Evolutionary conservation across 495 filamentous ascomycete species (phyloP), one percentile per base, ranked within the genome.

Genomic region (Aspergillus sclerotioniger): DNA sequence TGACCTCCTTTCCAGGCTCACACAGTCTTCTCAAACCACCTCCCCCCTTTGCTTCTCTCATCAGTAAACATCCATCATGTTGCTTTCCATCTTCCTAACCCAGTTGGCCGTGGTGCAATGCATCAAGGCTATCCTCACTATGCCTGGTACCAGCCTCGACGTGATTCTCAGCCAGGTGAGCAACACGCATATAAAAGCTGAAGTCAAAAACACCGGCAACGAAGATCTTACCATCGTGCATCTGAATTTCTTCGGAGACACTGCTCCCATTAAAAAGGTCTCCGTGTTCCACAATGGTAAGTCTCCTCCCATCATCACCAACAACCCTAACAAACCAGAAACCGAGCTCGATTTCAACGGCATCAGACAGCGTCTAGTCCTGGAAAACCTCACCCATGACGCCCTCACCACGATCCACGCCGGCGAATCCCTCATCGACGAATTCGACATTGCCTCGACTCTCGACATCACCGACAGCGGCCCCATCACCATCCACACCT

Each of bases 241-340:
- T 64, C 76, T 81, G 29, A 86, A 86, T 51, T 84, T 84, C 55
- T 81, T 89, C 71, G 69, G 83, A 17, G 84, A 87, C 54, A 66
- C 66, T 28, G 71, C 73, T 8, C 77, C 84, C 0, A 81, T 87
- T 6, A 76, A 88, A 73, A 88, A 88, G 76, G 77, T 86, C 33
- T 64, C 66, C 15, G 71, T 88, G 43, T 85, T 72, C 67, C 73
- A 77, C 52, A 71, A 78, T 51, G 68, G 82, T 81, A 75, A 62
- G 71, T 75, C 32, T 28, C 15, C 6, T 28, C 12, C 7, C 25
- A 19, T 13, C 20, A 10, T 13, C 19, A 15, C 3, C 15, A 8
- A 0, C 8, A 33, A 33, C 8, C 12, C 16, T 59, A 29, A 9
- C 49, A 33, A 20, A 51, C 3, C 50, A 86, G 83, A 68, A 53